Evolutionary conservation across 805 yeast genomes (phyloP).

Genomic region (Debaryomyces castellii): DNA sequence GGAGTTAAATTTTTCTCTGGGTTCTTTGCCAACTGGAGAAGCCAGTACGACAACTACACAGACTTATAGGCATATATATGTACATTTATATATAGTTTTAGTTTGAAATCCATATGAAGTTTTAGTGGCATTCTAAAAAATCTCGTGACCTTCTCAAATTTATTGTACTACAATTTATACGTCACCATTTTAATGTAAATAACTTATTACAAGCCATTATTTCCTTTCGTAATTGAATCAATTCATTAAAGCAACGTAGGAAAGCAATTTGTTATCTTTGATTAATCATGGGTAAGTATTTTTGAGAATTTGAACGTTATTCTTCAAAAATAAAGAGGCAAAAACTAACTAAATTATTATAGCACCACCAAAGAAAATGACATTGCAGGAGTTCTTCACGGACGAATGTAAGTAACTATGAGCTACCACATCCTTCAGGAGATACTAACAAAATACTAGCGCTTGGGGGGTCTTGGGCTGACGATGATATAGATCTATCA

Average conservation of each 20-base stretch:
- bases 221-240: neutral
- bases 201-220: neutral
- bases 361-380: slow-evolving; percentile 48
- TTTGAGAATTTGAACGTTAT: neutral
- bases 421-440: neutral
- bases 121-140: neutral
- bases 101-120: neutral
- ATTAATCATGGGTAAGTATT: slow-evolving; percentile 12
- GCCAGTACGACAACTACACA: slow-evolving; percentile 51
- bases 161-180: neutral
- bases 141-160: neutral
- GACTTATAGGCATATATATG: slow-evolving; percentile 34
- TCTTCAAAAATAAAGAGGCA: neutral
- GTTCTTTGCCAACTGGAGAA: slow-evolving; percentile 68
- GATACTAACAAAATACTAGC: slow-evolving; percentile 26
- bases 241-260: neutral
- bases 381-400: slow-evolving; percentile 44
- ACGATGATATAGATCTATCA: slow-evolving; percentile 44
- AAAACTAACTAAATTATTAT: slow-evolving; percentile 11
- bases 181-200: neutral
- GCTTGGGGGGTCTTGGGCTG: slow-evolving; percentile 50
- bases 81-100: neutral
- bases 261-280: slow-evolving; percentile 1
- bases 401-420: slow-evolving; percentile 40
- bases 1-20: slow-evolving; percentile 72